Conservation (phyloP, 208 protist genomes). For the Leishmania tropica region DNA sequence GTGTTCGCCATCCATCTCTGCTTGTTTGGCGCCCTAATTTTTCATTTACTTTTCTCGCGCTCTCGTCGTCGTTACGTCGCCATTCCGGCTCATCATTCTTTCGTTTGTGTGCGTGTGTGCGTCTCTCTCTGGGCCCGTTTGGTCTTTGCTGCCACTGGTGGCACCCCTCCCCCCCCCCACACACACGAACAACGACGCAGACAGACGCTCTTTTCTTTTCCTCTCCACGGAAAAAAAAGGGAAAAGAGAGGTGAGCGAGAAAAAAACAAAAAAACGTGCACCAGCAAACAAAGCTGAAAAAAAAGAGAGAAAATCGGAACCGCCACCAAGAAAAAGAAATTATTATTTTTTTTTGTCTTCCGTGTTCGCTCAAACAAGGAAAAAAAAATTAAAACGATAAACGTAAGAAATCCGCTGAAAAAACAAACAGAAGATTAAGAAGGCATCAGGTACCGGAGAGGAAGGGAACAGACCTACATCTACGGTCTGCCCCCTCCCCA, state of each 20-base stretch:
- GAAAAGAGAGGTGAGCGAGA: neutral
- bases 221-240: neutral
- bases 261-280: fast-evolving
- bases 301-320: neutral
- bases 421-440: neutral
- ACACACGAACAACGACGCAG: neutral
- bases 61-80: neutral
- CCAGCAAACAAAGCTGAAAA: neutral
- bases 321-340: neutral
- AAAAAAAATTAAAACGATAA: neutral
- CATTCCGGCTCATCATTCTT: neutral
- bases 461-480: neutral
- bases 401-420: neutral
- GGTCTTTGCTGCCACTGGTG: neutral
- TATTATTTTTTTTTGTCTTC: neutral
- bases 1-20: neutral
- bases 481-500: neutral
- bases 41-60: neutral
- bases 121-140: neutral
- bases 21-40: neutral
- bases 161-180: neutral
- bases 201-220: neutral
- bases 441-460: neutral
- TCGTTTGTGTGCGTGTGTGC: neutral
- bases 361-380: neutral